phyloP scores from a whole-genome alignment of 2,329 filamentous ascomycete species.

The Fusarium palustre region DNA sequence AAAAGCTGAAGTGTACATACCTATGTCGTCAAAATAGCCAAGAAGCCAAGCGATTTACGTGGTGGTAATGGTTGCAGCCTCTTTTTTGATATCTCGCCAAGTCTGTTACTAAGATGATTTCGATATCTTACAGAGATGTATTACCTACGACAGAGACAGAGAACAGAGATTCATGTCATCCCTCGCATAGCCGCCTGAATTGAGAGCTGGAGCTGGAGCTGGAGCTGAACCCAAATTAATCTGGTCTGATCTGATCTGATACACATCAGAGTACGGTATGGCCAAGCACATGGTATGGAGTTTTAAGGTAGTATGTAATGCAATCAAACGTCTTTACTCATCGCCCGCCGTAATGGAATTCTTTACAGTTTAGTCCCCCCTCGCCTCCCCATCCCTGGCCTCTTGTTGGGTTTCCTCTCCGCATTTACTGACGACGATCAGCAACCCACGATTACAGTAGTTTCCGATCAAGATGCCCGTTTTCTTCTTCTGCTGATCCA shows the following conservation, averaged over 20 bases:
- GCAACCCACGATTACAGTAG: constrained; percentile 14
- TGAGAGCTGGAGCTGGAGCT: constrained; percentile 1
- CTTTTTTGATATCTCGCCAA: constrained; percentile 20
- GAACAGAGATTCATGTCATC: neutral
- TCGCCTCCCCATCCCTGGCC: neutral
- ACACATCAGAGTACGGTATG: neutral
- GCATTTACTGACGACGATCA: constrained; percentile 33
- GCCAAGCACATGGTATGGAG: neutral
- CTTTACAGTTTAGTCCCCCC: constrained; percentile 8
- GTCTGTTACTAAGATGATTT: constrained; percentile 19
- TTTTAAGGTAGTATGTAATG: constrained; percentile 32
- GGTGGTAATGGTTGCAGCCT: neutral
- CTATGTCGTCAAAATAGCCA: neutral
- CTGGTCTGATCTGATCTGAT: constrained; percentile 15
- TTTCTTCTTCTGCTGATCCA: constrained; percentile 5
- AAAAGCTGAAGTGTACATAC: neutral
- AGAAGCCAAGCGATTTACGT: constrained; percentile 1
- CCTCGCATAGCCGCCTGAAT: constrained; percentile 7
- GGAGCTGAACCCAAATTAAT: constrained; percentile 22
- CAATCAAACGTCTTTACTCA: constrained; percentile 39
- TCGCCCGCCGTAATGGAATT: constrained; percentile 36
- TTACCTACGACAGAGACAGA: constrained; percentile 5
- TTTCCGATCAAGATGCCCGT: constrained; percentile 28
- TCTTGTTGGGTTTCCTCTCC: constrained; percentile 22
- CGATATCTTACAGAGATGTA: constrained; percentile 26